phyloP scores from a whole-genome alignment of 805 yeast species.

The Scheffersomyces lignosus region DNA sequence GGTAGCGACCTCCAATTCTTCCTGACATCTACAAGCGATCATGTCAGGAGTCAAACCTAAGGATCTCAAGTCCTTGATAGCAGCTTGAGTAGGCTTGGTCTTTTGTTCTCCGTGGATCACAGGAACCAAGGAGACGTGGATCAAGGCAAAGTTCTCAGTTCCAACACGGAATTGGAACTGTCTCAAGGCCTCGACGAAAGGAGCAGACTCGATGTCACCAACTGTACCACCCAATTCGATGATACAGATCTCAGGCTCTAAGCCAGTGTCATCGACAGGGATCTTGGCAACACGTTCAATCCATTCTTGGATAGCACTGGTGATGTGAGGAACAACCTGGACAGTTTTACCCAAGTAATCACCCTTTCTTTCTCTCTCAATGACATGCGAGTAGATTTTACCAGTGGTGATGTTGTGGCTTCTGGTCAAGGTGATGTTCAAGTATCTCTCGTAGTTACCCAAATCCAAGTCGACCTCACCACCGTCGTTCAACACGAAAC shows the following conservation, averaged over 20 bases:
- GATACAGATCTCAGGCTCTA: slow-evolving; percentile 94
- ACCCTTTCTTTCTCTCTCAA: slow-evolving; percentile 93
- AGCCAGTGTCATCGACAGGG: slow-evolving; percentile 88
- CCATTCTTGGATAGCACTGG: slow-evolving; percentile 98
- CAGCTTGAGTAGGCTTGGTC: slow-evolving; percentile 99
- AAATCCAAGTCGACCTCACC: slow-evolving; percentile 98
- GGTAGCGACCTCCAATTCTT: slow-evolving; percentile 77
- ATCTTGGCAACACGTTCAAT: slow-evolving; percentile 87
- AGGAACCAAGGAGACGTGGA: slow-evolving; percentile 96
- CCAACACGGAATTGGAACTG: slow-evolving; percentile 99
- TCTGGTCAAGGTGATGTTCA: slow-evolving; percentile 86
- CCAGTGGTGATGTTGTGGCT: slow-evolving; percentile 99
- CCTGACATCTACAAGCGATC: slow-evolving; percentile 96
- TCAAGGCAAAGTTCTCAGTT: slow-evolving; percentile 86
- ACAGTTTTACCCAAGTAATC: slow-evolving; percentile 99
- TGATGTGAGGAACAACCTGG: slow-evolving; percentile 97
- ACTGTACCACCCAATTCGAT: slow-evolving; percentile 99
- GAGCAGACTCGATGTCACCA: slow-evolving; percentile 98
- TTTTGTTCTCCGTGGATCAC: slow-evolving; percentile 98
- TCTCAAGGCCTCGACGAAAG: slow-evolving; percentile 97
- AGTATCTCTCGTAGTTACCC: slow-evolving; percentile 97
- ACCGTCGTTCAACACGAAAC: slow-evolving; percentile 96
- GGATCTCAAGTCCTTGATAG: slow-evolving; percentile 93
- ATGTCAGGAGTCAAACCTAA: slow-evolving; percentile 93
- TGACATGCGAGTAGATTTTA: slow-evolving; percentile 91